Percentiles rank a stretch among this genome's conserved stretches.
Evolutionary conservation across 176 grass and related monocot species (phyloP).

Genomic region (Urochloa ruziziensis): DNA sequence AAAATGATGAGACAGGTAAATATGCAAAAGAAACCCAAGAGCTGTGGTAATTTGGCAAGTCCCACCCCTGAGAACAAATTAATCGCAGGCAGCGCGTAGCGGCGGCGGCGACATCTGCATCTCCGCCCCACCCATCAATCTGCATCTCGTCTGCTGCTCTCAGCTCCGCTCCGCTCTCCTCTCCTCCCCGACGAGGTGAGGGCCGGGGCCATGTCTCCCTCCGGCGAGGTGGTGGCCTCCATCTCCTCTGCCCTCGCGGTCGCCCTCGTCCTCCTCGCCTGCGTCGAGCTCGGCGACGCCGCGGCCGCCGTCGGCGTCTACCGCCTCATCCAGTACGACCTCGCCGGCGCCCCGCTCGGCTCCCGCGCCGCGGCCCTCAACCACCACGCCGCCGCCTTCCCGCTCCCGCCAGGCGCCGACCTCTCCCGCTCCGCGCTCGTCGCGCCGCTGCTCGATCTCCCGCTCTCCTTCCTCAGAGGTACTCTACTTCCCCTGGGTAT

Average conservation of each 20-base stretch:
- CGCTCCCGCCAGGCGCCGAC: constrained; percentile 64
- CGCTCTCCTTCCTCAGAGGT: constrained; percentile 86
- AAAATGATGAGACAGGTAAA: not conserved
- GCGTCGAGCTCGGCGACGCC: constrained; percentile 83
- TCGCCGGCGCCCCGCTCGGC: constrained; percentile 60
- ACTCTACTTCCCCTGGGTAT: not conserved
- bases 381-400: constrained; percentile 65
- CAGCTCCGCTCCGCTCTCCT: not conserved
- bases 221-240: constrained; percentile 48
- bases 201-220: constrained; percentile 34
- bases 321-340: constrained; percentile 98
- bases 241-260: constrained; percentile 63
- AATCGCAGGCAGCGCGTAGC: not conserved
- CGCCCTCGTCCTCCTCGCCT: constrained; percentile 74
- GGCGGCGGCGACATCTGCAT: constrained; percentile 26
- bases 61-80: not conserved
- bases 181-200: not conserved
- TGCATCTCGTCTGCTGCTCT: not conserved
- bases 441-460: constrained; percentile 71
- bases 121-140: not conserved
- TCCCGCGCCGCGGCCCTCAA: constrained; percentile 68
- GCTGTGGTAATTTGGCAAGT: too few relatives aligned
- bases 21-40: not conserved
- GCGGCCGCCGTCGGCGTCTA: constrained; percentile 86
- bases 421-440: constrained; percentile 85